Evolutionary conservation across 106 monocot species (phyloP).

Genomic region (Apostasia shenzhenica): DNA sequence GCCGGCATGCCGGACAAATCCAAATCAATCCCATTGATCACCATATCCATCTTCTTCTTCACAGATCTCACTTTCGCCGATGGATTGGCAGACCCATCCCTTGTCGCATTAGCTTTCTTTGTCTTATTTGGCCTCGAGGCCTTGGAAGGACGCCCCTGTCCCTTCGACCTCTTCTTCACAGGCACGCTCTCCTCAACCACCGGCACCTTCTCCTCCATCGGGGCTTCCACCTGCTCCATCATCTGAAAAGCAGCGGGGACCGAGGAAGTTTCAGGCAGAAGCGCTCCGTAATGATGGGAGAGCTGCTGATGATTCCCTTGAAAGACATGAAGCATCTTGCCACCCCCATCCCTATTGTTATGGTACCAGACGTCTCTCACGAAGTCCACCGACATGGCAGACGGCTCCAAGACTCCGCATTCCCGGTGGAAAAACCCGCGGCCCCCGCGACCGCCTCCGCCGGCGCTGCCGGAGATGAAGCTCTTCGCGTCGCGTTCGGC

Average conservation of each 20-base stretch:
- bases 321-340: conserved; percentile 31
- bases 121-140: conserved; percentile 51
- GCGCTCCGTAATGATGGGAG: conserved; percentile 4
- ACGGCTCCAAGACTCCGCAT: conserved; percentile 14
- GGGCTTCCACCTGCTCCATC: conserved; percentile 21
- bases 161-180: conserved; percentile 34
- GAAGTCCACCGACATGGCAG: conserved; percentile 31
- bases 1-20: conserved; percentile 43
- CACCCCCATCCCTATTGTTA: conserved; percentile 18
- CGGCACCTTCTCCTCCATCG: conserved; percentile 15
- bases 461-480: conserved; percentile 13
- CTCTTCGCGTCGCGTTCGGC: conserved; percentile 53
- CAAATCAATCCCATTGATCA: conserved; percentile 56
- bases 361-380: conserved; percentile 29
- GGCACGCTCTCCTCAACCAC: conserved; percentile 13
- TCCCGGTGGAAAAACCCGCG: conserved; percentile 25
- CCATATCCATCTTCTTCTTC: conserved; percentile 35
- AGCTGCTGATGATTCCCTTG: conserved; percentile 18
- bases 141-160: conserved; percentile 28
- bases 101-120: conserved; percentile 33
- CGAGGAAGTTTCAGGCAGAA: conserved; percentile 2
- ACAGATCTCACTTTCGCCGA: conserved; percentile 9
- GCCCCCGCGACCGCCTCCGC: too few relatives aligned
- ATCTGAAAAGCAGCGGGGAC: conserved; percentile 32
- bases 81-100: conserved; percentile 14